phyloP scores from a whole-genome alignment of 2,329 filamentous ascomycete genomes.

The Verticillium dahliae region DNA sequence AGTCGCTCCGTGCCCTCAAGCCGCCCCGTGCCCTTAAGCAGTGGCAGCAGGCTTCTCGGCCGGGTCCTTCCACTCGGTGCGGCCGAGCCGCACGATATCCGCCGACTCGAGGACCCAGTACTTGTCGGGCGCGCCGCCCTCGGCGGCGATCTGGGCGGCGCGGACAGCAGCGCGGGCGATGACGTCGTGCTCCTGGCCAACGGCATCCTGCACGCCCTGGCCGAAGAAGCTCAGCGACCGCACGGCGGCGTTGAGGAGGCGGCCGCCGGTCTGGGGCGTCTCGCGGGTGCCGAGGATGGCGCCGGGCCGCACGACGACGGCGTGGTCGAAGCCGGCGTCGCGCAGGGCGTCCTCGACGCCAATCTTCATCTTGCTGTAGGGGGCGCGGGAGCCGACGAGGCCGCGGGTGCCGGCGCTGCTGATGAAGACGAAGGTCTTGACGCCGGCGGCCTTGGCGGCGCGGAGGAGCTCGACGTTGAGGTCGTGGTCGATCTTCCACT shows the following conservation, averaged over 20 bases:
- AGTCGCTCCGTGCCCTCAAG: too few relatives aligned
- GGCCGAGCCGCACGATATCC: constrained; percentile 64
- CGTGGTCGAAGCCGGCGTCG: constrained; percentile 67
- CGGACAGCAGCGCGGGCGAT: constrained; percentile 63
- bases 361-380: constrained; percentile 68
- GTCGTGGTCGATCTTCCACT: constrained; percentile 85
- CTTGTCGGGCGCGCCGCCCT: constrained; percentile 53
- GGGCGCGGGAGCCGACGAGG: constrained; percentile 33
- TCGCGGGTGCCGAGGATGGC: constrained; percentile 67
- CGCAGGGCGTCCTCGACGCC: constrained; percentile 77
- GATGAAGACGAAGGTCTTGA: constrained; percentile 71
- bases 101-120: constrained; percentile 52
- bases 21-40: not conserved
- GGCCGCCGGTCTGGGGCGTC: constrained; percentile 52
- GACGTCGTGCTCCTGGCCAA: constrained; percentile 68
- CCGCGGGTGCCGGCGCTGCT: constrained; percentile 48
- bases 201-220: constrained; percentile 51
- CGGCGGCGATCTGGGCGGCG: constrained; percentile 50
- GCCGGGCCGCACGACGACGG: constrained; percentile 68
- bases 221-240: constrained; percentile 47
- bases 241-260: constrained; percentile 47
- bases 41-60: not conserved
- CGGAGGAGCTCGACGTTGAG: constrained; percentile 74
- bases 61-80: constrained; percentile 43
- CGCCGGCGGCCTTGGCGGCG: constrained; percentile 66